Conservation (phyloP, 179 eudicot genomes). For the Patellifolia procumbens region DNA sequence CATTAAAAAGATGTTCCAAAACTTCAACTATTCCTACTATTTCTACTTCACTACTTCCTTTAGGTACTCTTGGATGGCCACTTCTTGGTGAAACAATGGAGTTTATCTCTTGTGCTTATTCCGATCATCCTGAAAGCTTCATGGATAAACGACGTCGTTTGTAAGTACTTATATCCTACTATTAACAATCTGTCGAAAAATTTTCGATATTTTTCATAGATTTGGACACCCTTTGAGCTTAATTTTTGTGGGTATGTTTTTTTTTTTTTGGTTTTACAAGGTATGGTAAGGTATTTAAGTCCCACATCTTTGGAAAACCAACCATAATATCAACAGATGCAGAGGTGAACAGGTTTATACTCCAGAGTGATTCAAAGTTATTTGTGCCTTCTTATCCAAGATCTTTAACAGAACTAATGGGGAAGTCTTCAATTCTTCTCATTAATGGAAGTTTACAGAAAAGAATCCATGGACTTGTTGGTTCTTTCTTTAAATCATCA, state of each 20-base stretch:
- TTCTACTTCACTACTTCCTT: constrained; percentile 38
- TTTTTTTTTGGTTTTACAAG: constrained; percentile 30
- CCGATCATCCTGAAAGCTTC: constrained; percentile 75
- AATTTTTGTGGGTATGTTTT: constrained; percentile 15
- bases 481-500: constrained; percentile 72
- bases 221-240: constrained; percentile 26
- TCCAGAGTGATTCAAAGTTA: constrained; percentile 71
- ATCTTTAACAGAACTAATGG: constrained; percentile 83
- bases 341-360: constrained; percentile 71
- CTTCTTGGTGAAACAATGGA: constrained; percentile 86
- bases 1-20: constrained; percentile 12
- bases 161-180: constrained; percentile 44
- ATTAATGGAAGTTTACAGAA: constrained; percentile 84
- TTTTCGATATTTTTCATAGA: neutral
- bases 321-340: constrained; percentile 89
- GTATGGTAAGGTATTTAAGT: constrained; percentile 96
- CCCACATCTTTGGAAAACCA: constrained; percentile 85
- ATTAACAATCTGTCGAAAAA: neutral
- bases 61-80: constrained; percentile 84
- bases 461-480: constrained; percentile 85
- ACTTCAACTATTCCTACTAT: neutral
- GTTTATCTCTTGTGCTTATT: constrained; percentile 83
- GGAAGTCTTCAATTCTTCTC: constrained; percentile 70
- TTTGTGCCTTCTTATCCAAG: constrained; percentile 91
- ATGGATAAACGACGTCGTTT: constrained; percentile 77